Percentiles rank a stretch among this genome's conserved stretches.
These are phyloP conservation scores for Saposhnikovia divaricata DNA, from an alignment of 129 eudicot species.

Conservation along the genomic window DNA sequence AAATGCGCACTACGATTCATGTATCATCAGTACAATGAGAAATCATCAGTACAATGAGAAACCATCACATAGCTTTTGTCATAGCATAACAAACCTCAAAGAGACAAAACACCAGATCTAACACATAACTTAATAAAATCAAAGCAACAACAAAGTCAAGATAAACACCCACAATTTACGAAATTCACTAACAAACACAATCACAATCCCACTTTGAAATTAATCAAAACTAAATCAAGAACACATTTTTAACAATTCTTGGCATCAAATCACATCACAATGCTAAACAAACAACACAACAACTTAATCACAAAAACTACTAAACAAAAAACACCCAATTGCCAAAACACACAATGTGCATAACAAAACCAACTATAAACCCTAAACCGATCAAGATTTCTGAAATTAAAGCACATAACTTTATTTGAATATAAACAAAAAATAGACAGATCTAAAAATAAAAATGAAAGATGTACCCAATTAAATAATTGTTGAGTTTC, in stretches of 20 bases:
- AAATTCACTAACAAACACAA: not conserved
- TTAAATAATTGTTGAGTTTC: not conserved
- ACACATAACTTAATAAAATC: not conserved
- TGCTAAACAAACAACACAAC: not conserved
- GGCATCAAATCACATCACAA: not conserved
- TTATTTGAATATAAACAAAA: not conserved
- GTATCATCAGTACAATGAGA: not conserved
- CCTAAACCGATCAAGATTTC: not conserved
- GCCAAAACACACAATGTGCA: not conserved
- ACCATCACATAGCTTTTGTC: not conserved
- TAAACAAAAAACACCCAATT: not conserved
- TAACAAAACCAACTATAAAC: not conserved
- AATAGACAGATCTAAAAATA: not conserved
- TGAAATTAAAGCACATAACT: not conserved
- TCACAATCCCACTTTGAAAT: not conserved
- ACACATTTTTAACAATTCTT: not conserved
- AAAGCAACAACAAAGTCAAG: not conserved
- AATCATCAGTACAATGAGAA: not conserved
- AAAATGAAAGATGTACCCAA: not conserved
- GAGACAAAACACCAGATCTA: not conserved
- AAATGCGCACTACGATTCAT: not conserved
- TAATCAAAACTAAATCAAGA: not conserved
- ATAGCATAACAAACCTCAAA: not conserved
- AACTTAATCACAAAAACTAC: not conserved
- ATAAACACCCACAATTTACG: not conserved